Evolutionary conservation across 2,329 filamentous ascomycete species (phyloP), one percentile per base, ranked within the genome.

Genomic region (Drechslerella coelobrocha): DNA sequence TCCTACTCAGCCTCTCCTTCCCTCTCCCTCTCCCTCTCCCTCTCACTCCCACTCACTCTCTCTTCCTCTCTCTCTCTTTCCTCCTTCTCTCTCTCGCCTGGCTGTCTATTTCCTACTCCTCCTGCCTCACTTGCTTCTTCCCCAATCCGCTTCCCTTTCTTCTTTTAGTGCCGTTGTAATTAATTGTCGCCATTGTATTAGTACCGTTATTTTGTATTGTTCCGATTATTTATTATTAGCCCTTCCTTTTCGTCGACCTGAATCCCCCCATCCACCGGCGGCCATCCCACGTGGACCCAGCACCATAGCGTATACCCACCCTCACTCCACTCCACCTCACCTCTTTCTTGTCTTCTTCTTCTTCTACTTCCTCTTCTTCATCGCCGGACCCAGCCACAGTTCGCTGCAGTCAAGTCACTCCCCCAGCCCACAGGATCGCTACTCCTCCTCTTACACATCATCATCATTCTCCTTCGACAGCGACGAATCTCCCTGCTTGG

Each of bases 401-500:
- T n/a, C n/a, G n/a, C n/a, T n/a, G n/a, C n/a, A n/a, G n/a, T n/a
- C n/a, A n/a, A n/a, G n/a, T n/a, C n/a, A 27, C 48, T 26, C 48
- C 24, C 48, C 12, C 52, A 12, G n/a, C 8, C 52, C 52, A 41
- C 17, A 19, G 23, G 26, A 19, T 47, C 39, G 21, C 26, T 14
- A 54, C 14, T 37, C 31, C 24, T 59, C 34, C 24, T 59, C 53
- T 19, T 21, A 52, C n/a, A 14, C 29, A 21, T 21, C 21, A 43
- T 21, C 21, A 6, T 26, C 45, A 19, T 21, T 31, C 24, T 51
- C 24, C 47, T 51, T 24, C 9, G 47, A 21, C 17, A 14, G n/a
- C 69, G 61, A 63, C 73, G 69, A 63, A 55, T 73, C 61, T 24
- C 37, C 23, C 63, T 54, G 39, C 56, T 50, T 66, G 54, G 62